Evolutionary conservation across 192 early-diverging fungal genomes (phyloP), one percentile per base, ranked within the genome.

Genomic region (Linnemannia zychae): DNA sequence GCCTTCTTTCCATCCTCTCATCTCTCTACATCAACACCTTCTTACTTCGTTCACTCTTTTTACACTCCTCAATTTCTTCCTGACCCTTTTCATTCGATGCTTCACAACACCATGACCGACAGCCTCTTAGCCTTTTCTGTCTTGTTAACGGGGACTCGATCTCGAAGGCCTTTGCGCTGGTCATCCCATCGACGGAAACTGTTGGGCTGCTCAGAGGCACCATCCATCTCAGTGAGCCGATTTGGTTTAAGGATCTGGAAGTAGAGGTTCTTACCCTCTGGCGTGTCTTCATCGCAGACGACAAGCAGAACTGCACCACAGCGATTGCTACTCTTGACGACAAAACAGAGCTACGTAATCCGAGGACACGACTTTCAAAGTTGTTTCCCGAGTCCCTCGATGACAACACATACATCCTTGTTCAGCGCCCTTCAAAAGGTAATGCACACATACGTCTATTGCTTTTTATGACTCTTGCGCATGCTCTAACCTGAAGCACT

Each of bases 381-480:
- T 28, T 57, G 72, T 74, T 74, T 46, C 72, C 50, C 22, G 36
- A 74, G 36, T 38, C 52, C 31, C 72, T 34, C n/a, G 72, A 74
- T 28, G 53, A 74, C 20, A 63, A 74, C n/a, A 74, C 72, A 15
- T 74, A 74, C 44, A 74, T 74, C 72, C 53, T 74, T 22, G 72
- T 74, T 34, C 52, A 74, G 72, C 50, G 34, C 40, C 72, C 72
- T 50, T 7, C 24, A 12, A 47, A 7, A 50, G 71, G 71, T 72
- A 72, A 44, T 44, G 40, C 40, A 44, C 40, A 44, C 22, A 49
- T 44, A 44, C 70, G 69, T n/a, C 3, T 71, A 46, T 71, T 71
- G 18, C 18, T 60, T 13, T 60, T 13, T 4, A 6, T 44, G 13
- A 67, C 28, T 31, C 33, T 67, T 4, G 4, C 65, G 13, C 22